Conservation (phyloP, 306 rosid species). For the Acacia melanoxylon region DNA sequence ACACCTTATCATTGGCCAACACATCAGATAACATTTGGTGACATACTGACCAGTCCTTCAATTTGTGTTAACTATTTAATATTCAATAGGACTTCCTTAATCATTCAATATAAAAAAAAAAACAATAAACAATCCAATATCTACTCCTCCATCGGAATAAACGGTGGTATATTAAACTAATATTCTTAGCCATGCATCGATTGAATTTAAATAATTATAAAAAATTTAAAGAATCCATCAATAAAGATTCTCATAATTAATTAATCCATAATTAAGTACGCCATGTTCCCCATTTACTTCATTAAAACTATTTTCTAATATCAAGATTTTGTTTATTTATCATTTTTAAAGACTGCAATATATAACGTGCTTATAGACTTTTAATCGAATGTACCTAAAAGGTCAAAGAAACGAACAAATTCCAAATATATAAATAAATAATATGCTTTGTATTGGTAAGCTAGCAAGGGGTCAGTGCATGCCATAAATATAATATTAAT, state of each 20-base stretch:
- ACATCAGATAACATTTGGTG: neutral
- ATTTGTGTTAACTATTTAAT: neutral
- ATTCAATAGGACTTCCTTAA: neutral
- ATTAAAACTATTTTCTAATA: neutral
- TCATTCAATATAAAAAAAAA: neutral
- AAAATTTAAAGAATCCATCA: neutral
- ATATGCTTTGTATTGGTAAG: conserved; percentile 10
- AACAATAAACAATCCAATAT: neutral
- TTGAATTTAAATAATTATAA: neutral
- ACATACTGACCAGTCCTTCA: neutral
- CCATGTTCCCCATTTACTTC: neutral
- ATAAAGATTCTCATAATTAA: conserved; percentile 5
- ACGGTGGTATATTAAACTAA: neutral
- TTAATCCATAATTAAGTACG: neutral
- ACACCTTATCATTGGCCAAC: neutral
- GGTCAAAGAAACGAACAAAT: neutral
- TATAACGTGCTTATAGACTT: neutral
- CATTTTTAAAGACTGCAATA: neutral
- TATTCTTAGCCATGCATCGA: conserved; percentile 15
- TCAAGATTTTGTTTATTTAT: conserved; percentile 1
- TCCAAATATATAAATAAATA: conserved; percentile 13
- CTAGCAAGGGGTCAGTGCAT: neutral
- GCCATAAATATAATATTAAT: neutral
- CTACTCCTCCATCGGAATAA: neutral
- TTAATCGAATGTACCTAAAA: neutral